These are phyloP conservation scores for Diaporthe sp. DNA, from an alignment of 2,329 filamentous ascomycete species.

Conservation along the genomic window DNA sequence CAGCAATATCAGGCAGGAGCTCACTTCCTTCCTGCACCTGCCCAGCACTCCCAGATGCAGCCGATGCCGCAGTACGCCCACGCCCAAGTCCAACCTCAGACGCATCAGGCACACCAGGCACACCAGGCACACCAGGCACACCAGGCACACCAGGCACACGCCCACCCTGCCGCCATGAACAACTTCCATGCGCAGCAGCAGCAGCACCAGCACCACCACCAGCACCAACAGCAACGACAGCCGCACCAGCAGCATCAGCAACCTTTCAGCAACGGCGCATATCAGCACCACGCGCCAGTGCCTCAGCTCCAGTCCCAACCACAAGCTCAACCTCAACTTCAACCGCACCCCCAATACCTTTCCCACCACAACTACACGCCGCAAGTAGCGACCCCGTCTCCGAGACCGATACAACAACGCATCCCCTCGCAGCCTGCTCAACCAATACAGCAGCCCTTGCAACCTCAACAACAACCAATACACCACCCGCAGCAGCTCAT, in stretches of 20 bases:
- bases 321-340: constrained; percentile 38
- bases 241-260: constrained; percentile 43
- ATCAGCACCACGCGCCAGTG: constrained; percentile 41
- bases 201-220: constrained; percentile 44
- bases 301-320: constrained; percentile 38
- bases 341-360: constrained; percentile 32
- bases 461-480: constrained; percentile 45
- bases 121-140: constrained; percentile 47
- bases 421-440: constrained; percentile 40
- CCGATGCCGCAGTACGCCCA: constrained; percentile 44
- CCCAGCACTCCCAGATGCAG: constrained; percentile 47
- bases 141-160: constrained; percentile 47
- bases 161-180: constrained; percentile 45
- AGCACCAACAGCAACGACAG: constrained; percentile 40
- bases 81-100: constrained; percentile 47
- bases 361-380: constrained; percentile 54
- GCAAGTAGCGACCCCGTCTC: constrained; percentile 46
- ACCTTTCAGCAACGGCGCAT: constrained; percentile 46
- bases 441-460: constrained; percentile 36
- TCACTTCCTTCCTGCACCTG: constrained; percentile 42
- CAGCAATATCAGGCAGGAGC: constrained; percentile 46
- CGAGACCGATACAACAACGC: constrained; percentile 43
- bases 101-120: constrained; percentile 47
- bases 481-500: constrained; percentile 44
- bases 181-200: constrained; percentile 46